Base-by-base conservation (phyloP, 306 rosid genomes). In the Notholithocarpus densiflorus region DNA sequence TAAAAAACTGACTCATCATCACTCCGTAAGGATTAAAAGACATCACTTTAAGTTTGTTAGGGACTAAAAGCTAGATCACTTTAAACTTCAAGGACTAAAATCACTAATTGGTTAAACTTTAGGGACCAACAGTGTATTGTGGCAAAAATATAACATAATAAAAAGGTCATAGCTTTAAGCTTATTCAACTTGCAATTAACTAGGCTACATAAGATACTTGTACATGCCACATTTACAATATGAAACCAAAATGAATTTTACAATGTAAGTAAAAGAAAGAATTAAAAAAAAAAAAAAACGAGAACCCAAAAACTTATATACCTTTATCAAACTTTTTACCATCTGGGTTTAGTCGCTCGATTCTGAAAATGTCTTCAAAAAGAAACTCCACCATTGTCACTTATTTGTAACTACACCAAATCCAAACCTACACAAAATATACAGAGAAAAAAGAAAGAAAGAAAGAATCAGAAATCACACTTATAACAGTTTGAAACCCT, bases 301-400 rank as follows among this genome's bases (percentile, higher is more conserved):
- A 55, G 48, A 12, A 17, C 40, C 10, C n/a, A 21, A 2, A 2
- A 62, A 37, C 10, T 23, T 21, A 48, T 56, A 57, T 80, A 94
- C 98, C 97, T 86, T 68, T 92, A 34, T 92, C 97, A 61, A 94
- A 76, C 76, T 90, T 90, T 76, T 88, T 90, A 40, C 90, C 94
- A 78, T 87, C 92, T 8, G 92, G 92, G 72, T 88, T 85, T 68
- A 90, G n/a, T 40, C 77, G 81, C 53, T 89, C 94, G 4, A 91
- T 87, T 80, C 90, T 89, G 54, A 94, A 92, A 64, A 92, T 88
- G 80, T 94, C 98, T 68, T 94, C 97, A 53, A 94, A 92, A 17
- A 94, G 97, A 78, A 85, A 77, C 84, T 94, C 97, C 37, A 86
- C 97, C 97, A 91, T 92, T 76, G 59, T 86, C 29, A 23, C 71